Conservation (phyloP, 2,329 filamentous ascomycete species). For the Paecilomyces fulvus region DNA sequence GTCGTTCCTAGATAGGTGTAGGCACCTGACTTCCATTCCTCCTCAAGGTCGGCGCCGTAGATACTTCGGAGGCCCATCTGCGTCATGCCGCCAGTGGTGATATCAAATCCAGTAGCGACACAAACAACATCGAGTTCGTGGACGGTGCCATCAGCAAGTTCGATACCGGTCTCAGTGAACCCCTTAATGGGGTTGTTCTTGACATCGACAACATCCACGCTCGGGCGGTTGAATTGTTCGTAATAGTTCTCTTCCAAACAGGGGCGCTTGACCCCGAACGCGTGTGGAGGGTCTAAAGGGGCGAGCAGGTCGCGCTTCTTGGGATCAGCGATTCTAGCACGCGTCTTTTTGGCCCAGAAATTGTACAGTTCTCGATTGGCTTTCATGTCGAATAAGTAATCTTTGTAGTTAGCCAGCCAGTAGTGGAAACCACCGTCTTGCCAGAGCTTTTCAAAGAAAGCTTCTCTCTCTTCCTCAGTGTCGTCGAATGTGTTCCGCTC, state of each 20-base stretch:
- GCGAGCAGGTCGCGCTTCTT: conserved; percentile 45
- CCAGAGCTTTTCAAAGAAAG: conserved; percentile 44
- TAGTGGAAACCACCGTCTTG: conserved; percentile 46
- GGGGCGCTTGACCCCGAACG: conserved; percentile 46
- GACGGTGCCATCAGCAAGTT: conserved; percentile 26
- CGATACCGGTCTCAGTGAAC: conserved; percentile 34
- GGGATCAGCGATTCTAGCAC: conserved; percentile 44
- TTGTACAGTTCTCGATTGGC: conserved; percentile 47
- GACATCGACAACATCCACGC: conserved; percentile 41
- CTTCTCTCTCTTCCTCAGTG: conserved; percentile 40
- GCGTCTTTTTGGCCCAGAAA: conserved; percentile 48
- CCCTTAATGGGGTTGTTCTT: conserved; percentile 34
- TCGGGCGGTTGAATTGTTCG: conserved; percentile 40
- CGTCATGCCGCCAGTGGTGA: conserved; percentile 29
- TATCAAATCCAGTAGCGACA: conserved; percentile 36
- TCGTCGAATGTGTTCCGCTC: conserved; percentile 48
- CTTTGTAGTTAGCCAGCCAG: conserved; percentile 45
- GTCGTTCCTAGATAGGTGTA: conserved; percentile 36
- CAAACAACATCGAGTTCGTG: conserved; percentile 32
- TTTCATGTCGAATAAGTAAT: conserved; percentile 37
- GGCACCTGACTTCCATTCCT: conserved; percentile 28
- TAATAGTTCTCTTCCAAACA: conserved; percentile 44
- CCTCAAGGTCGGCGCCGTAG: conserved; percentile 19
- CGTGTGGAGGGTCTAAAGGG: conserved; percentile 45
- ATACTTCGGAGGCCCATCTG: conserved; percentile 24